Percentiles rank a stretch among this genome's conserved stretches.
Conservation (phyloP, 2,329 filamentous ascomycete species). For the Nemania sp. region DNA sequence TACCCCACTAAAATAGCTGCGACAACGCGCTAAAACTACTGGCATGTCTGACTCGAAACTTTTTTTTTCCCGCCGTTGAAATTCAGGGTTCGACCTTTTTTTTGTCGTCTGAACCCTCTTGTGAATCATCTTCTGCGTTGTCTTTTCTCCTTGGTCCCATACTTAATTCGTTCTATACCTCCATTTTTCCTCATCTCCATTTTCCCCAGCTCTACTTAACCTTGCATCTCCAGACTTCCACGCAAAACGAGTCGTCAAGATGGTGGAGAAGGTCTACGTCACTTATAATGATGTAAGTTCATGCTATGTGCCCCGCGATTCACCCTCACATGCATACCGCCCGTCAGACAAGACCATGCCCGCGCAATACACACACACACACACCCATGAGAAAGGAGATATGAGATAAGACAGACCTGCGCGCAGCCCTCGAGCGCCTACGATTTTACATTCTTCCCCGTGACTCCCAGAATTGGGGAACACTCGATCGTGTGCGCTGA, state of each 20-base stretch:
- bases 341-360: not conserved
- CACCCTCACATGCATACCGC: constrained; percentile 30
- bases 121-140: constrained; percentile 3
- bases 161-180: not conserved
- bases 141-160: constrained; percentile 6
- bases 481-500: constrained; percentile 31
- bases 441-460: not conserved
- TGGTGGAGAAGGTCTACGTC: constrained; percentile 88
- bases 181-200: not conserved
- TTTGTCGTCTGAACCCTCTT: constrained; percentile 1
- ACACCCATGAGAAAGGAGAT: not conserved
- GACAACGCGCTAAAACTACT: constrained; percentile 15
- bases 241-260: constrained; percentile 58
- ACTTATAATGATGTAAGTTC: constrained; percentile 87
- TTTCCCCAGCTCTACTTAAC: not conserved
- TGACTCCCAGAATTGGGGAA: not conserved
- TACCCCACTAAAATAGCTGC: constrained; percentile 22
- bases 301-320: constrained; percentile 40
- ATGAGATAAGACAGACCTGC: not conserved
- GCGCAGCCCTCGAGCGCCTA: not conserved
- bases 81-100: constrained; percentile 33
- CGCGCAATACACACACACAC: not conserved
- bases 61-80: constrained; percentile 20
- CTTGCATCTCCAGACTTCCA: not conserved
- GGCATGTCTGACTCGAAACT: constrained; percentile 33